Conservation (phyloP, 2,329 filamentous ascomycete species). For the Didymella pomorum region DNA sequence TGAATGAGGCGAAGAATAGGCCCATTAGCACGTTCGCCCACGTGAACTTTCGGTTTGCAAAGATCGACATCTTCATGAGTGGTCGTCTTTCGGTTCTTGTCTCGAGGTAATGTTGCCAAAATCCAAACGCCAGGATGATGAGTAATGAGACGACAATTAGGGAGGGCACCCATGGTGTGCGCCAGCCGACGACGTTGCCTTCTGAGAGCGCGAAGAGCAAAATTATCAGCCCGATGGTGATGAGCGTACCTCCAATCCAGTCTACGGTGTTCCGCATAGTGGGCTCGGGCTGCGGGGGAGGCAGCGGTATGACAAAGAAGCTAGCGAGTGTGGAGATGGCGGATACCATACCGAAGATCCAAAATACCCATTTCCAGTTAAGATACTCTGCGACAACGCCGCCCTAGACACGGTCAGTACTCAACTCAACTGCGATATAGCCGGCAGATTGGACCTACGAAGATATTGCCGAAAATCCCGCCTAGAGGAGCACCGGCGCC, state of each 20-base stretch:
- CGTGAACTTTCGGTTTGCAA: conserved; percentile 66
- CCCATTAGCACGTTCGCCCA: conserved; percentile 71
- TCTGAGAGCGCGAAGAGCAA: conserved; percentile 73
- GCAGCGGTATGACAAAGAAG: conserved; percentile 66
- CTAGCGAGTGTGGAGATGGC: conserved; percentile 65
- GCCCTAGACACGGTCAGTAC: conserved; percentile 45
- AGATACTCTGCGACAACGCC: conserved; percentile 69
- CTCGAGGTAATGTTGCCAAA: conserved; percentile 70
- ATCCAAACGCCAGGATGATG: conserved; percentile 64
- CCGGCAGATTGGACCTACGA: conserved; percentile 42
- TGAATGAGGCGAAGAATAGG: conserved; percentile 73
- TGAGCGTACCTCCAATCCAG: conserved; percentile 70
- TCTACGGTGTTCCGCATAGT: conserved; percentile 62
- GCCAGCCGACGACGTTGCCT: conserved; percentile 74
- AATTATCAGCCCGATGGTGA: conserved; percentile 68
- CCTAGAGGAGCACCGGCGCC: conserved; percentile 71
- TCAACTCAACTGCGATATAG: not conserved
- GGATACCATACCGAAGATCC: conserved; percentile 68
- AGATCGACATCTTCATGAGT: conserved; percentile 72
- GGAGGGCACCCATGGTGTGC: conserved; percentile 66
- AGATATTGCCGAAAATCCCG: conserved; percentile 69
- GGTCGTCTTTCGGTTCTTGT: conserved; percentile 60
- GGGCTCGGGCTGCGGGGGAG: conserved; percentile 46
- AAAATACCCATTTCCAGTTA: conserved; percentile 53
- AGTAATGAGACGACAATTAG: conserved; percentile 67